Base-by-base conservation (phyloP, 2,329 filamentous ascomycete genomes). In the Fusarium pseudograminearum region DNA sequence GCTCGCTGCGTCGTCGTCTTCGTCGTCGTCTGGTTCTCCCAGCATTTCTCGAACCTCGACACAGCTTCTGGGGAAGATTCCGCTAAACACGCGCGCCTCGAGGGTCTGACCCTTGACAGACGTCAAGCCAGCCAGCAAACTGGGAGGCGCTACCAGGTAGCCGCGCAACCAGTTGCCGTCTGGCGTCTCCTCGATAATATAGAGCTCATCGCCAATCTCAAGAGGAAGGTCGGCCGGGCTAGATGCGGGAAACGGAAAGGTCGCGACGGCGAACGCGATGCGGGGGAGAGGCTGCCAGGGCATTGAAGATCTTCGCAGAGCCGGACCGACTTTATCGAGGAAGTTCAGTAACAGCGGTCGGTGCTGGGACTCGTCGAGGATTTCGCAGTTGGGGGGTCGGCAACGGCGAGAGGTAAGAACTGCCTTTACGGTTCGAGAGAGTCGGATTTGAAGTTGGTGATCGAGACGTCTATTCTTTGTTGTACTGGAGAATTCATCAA, bases 191-290 rank as follows among this genome's bases (percentile, higher is more conserved):
- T 98, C 95, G 78, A 99, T 98, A 72, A 99, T 97, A 83, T 99
- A 99, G 70, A 99, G 86, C 82, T 99, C 96, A 86, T 99, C 96
- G 79, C 96, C 96, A 70, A 99, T 93, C 81, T 99, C 94, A 78
- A 99, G 91, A 12, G 97, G 96, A 22, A 99, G 90, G 81, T 99
- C 96, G 79, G 94, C 93, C 56, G 94, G 89, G 71, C 91, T 91
- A 64, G 92, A 91, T 65, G 96, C 93, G 74, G 92, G 87, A 83
- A 99, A 99, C 38, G 96, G 96, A 80, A 94, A 97, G 73, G 91
- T 94, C 85, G 95, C 96, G 81, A 99, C 93, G 75, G 95, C 97
- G 85, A 98, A 99, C 78, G 94, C 96, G 84, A 99, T 98, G 77
- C 93, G 93, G 81, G 94, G 93, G 80, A 99, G 88, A 77, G 96